Percentiles rank a stretch among this genome's conserved stretches.
These are phyloP conservation scores for Tolypocladium inflatum DNA, from an alignment of 2,329 filamentous ascomycete species.

Conservation along the genomic window DNA sequence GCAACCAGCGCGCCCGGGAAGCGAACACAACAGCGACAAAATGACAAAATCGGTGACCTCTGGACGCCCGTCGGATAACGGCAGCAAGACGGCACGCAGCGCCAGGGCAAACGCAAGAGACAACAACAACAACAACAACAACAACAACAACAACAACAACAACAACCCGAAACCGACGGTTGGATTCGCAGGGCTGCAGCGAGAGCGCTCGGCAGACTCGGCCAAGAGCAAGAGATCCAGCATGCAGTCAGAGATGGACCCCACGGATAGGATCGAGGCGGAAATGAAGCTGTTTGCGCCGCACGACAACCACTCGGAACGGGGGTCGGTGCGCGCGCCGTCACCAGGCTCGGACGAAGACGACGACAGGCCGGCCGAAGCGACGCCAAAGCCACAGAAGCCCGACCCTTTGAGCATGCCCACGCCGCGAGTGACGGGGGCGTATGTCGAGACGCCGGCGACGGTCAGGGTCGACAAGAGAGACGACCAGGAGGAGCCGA, in stretches of 20 bases:
- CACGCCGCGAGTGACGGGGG: conserved; percentile 44
- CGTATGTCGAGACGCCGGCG: conserved; percentile 47
- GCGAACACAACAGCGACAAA: conserved; percentile 4
- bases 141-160: too few species aligned
- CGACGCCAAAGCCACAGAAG: conserved; percentile 37
- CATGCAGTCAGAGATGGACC: conserved; percentile 42
- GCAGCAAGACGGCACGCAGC: conserved; percentile 4
- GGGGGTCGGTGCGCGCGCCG: conserved; percentile 40
- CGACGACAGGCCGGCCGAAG: conserved; percentile 24
- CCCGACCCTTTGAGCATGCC: conserved; percentile 37
- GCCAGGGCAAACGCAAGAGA: conserved; percentile 13
- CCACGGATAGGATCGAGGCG: conserved; percentile 45
- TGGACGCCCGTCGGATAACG: conserved; percentile 9
- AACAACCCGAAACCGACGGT: conserved; percentile 28
- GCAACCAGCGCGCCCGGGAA: conserved; percentile 5
- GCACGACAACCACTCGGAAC: conserved; percentile 44
- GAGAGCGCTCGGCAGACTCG: conserved; percentile 36
- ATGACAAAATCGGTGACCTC: conserved; percentile 6
- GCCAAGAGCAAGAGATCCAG: conserved; percentile 38
- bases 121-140: too few species aligned
- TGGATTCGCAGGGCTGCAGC: conserved; percentile 35
- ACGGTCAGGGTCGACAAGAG: conserved; percentile 30
- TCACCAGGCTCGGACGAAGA: conserved; percentile 29
- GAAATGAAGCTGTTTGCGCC: conserved; percentile 49
- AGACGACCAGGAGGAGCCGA: conserved; percentile 9